Percentiles rank a stretch among this genome's conserved stretches.
Conservation (phyloP, 73 alveolate species). For the Uronychia setigera region DNA sequence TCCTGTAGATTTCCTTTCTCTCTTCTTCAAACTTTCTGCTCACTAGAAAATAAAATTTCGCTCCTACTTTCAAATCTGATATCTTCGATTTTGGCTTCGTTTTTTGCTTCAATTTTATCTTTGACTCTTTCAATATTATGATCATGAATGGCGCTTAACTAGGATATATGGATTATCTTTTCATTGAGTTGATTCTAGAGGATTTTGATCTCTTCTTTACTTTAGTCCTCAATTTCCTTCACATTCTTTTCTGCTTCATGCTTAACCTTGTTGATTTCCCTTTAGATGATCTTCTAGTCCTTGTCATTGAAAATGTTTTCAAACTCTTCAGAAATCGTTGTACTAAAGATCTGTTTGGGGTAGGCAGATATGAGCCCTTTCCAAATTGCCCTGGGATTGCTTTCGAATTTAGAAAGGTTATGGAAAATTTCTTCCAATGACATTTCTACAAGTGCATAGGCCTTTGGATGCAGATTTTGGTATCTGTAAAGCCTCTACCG, state of each 20-base stretch:
- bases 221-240: not conserved
- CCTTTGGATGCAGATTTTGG: not conserved
- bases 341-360: not conserved
- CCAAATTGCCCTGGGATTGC: not conserved
- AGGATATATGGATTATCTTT: not conserved
- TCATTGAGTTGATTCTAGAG: not conserved
- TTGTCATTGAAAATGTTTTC: not conserved
- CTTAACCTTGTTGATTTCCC: not conserved
- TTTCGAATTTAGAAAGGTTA: not conserved
- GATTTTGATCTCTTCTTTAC: not conserved
- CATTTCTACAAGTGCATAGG: not conserved
- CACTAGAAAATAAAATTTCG: not conserved
- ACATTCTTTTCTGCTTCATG: not conserved
- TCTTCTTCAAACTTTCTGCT: not conserved
- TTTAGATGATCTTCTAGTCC: not conserved
- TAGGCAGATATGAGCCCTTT: not conserved
- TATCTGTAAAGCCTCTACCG: not conserved
- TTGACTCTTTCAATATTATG: not conserved
- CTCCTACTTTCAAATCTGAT: not conserved
- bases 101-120: not conserved
- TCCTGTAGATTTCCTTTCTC: not conserved
- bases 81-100: not conserved
- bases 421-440: not conserved
- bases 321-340: not conserved
- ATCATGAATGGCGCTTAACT: not conserved